Percentiles rank a stretch among this genome's conserved stretches.
Evolutionary conservation across 2,329 filamentous ascomycete genomes (phyloP).

Genomic region (Ophiostoma novo-ulmi): DNA sequence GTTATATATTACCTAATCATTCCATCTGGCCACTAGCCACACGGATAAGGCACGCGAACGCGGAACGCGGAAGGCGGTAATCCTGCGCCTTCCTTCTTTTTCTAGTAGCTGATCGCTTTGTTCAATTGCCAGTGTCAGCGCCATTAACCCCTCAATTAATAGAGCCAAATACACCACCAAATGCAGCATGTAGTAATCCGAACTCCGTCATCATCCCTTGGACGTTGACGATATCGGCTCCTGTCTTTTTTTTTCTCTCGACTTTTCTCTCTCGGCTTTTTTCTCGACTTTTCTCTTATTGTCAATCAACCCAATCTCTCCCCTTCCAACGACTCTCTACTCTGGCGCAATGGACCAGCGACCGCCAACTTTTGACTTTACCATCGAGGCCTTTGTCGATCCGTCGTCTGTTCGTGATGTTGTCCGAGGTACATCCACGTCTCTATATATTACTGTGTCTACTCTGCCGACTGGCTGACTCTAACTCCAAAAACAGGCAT

Average conservation of each 20-base stretch:
- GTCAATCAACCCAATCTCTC: neutral
- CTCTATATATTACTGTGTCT: constrained; percentile 15
- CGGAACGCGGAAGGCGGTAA: constrained; percentile 1
- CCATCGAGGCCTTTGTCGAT: constrained; percentile 89
- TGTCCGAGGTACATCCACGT: constrained; percentile 66
- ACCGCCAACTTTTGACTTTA: constrained; percentile 69
- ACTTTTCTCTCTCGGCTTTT: neutral
- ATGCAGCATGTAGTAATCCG: neutral
- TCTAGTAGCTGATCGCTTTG: neutral
- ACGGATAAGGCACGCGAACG: neutral
- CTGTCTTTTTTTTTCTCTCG: neutral
- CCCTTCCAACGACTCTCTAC: neutral
- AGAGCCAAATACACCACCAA: neutral
- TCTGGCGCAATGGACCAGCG: constrained; percentile 26
- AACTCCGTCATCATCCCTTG: constrained; percentile 6
- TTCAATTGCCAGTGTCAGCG: constrained; percentile 7
- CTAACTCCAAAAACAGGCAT: constrained; percentile 55
- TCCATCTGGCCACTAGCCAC: neutral
- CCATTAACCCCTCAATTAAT: constrained; percentile 2
- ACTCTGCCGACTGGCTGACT: neutral
- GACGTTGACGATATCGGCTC: neutral
- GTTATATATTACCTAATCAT: neutral
- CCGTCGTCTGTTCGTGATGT: constrained; percentile 85
- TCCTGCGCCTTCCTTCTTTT: neutral
- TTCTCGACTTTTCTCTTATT: neutral